Base-by-base conservation (phyloP, 768 basidiomycete genomes). In the Tulasnella sp. region DNA sequence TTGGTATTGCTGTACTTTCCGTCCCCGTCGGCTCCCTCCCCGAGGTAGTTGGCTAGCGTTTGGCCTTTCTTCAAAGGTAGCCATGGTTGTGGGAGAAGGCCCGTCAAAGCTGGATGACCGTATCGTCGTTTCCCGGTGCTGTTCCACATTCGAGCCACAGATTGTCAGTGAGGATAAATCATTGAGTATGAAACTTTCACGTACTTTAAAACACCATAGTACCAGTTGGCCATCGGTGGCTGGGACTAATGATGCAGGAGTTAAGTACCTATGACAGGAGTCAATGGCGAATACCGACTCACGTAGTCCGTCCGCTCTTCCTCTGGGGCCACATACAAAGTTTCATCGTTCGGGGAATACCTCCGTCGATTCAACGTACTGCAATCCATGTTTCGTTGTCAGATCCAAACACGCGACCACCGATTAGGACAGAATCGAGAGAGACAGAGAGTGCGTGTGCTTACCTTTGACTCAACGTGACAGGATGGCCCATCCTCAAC, bases 221-320 rank as follows among this genome's bases (percentile, higher is more conserved):
- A 97, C 83, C 90, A 93, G 65, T 90, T 90, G 12, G 87, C 84
- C 89, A 98, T 92, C 0, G 94, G 94, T 0, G 94, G 93, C 70
- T 98, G 94, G 0, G 90, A 92, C 86, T 92, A 65, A 17, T 19
- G 2, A 44, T 17, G 4, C 27, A 15, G 34, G 30, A 42, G 27
- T 51, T 34, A 22, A 24, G 27, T n/a, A n/a, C 46, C 52, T 65
- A n/a, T n/a, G n/a, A n/a, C n/a, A n/a, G 44, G 63, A 55, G 19
- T 49, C 42, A 22, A 44, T 2, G 4, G 15, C 46, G 41, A 30
- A 25, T 1, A 50, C 24, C 34, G 25, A 70, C 78, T 61, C 63
- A 86, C 87, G 70, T 93, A 93, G 72, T 93, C 89, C 17, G 92
- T 93, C 31, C 87, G 76, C 65, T 88, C 87, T 68, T 94, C 92